A percentile compares a stretch with the other conserved stretches of the same genome.
Conservation (phyloP, 2,329 filamentous ascomycete species). For the Pseudogymnoascus sp. region DNA sequence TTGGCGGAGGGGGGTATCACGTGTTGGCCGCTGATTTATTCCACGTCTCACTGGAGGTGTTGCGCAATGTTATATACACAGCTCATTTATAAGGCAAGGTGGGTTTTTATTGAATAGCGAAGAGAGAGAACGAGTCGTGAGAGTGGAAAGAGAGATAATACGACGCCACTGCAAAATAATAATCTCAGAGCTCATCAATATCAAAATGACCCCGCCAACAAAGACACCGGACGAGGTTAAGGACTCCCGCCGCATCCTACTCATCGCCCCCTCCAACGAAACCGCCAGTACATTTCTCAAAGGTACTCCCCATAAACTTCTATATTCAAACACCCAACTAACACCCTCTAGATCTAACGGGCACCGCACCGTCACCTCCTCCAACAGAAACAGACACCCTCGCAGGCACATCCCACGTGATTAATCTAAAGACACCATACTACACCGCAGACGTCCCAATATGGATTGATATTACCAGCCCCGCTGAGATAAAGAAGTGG, state of each 20-base stretch:
- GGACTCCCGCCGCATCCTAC: slow-evolving; percentile 51
- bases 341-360: slow-evolving; percentile 43
- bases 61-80: not conserved
- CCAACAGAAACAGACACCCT: slow-evolving; percentile 35
- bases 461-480: slow-evolving; percentile 49
- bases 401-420: slow-evolving; percentile 53
- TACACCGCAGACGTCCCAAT: slow-evolving; percentile 55
- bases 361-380: slow-evolving; percentile 33
- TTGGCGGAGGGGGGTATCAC: not conserved
- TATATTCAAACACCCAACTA: not conserved
- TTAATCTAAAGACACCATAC: slow-evolving; percentile 51
- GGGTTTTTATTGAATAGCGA: not conserved
- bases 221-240: slow-evolving; percentile 24
- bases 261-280: slow-evolving; percentile 40
- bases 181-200: not conserved
- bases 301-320: slow-evolving; percentile 34
- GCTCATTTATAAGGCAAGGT: not conserved
- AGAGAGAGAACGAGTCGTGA: not conserved
- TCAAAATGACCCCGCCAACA: not conserved
- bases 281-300: slow-evolving; percentile 44
- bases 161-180: not conserved
- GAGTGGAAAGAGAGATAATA: not conserved
- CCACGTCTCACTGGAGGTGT: not conserved
- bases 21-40: not conserved
- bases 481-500: slow-evolving; percentile 35